phyloP scores from a whole-genome alignment of 2,329 filamentous ascomycete species.

The Orbilia javanica region DNA sequence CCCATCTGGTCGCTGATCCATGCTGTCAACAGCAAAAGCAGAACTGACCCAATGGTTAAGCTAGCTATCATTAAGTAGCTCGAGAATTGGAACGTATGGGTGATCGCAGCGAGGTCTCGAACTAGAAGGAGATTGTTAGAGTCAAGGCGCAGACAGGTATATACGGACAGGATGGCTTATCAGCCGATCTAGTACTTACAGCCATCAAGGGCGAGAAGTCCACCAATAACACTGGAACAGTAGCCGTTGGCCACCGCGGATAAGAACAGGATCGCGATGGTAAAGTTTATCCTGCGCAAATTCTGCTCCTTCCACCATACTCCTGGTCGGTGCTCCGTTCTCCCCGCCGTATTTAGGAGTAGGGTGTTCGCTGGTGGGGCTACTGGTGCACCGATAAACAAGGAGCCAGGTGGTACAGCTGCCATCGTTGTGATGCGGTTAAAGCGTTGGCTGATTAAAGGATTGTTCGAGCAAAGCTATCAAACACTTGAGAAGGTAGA shows the following conservation, averaged over 20 bases:
- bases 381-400: no score
- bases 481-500: no score
- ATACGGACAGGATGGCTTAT: no score
- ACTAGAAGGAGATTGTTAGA: not conserved
- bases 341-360: no score
- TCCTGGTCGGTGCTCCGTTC: no score
- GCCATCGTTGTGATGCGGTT: no score
- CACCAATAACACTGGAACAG: conserved; percentile 26
- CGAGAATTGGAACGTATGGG: not conserved
- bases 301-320: not conserved
- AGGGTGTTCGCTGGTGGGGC: no score
- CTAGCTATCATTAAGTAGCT: conserved; percentile 5
- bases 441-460: no score
- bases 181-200: conserved; percentile 17
- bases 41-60: conserved; percentile 6
- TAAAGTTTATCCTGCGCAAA: conserved; percentile 1
- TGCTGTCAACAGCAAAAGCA: not conserved
- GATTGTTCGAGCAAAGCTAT: no score
- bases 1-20: conserved; percentile 19
- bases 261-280: conserved; percentile 14
- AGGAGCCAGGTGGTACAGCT: no score
- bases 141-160: not conserved
- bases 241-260: conserved; percentile 29
- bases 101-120: conserved; percentile 9
- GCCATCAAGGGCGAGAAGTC: conserved; percentile 13